Base-by-base conservation (phyloP, 495 filamentous ascomycete genomes). In the Gamarada debralockiae region DNA sequence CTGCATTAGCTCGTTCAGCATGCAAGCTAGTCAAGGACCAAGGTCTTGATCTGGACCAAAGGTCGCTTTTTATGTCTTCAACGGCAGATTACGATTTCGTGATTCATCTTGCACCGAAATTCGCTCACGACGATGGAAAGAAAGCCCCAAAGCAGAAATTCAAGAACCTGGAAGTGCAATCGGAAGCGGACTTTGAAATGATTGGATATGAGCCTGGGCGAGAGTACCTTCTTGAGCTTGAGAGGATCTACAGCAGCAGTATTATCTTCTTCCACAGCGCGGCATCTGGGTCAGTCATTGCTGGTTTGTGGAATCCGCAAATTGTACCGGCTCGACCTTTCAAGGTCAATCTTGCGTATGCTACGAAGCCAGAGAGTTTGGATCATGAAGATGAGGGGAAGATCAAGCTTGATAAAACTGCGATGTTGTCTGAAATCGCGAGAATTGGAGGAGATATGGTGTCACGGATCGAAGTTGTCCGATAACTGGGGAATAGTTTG, bases 1-100 rank as follows among this genome's bases (percentile, higher is more conserved):
- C 87, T 0, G 77, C 78, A 3, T 71, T 98, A 6, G 90, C 93
- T 1, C 82, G 82, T 57, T 83, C 85, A 14, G 89, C 87, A 2
- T 78, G 77, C 51, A 77, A 74, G 39, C 57, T 82, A 2, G 66
- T 89, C 3, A 79, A 79, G 40, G 77, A 81, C 17, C 64, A 84
- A 41, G 77, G 72, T 7, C 48, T 77, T 3, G 67, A 74, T n/a
- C 66, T 90, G 18, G 77, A 88, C 50, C 62, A 69, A 8, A 70
- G 76, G 22, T 68, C 71, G 3, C 71, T 98, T 1, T 97, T 97
- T 67, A 71, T 74, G 12, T 73, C 83, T 2, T 74, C 82, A 0
- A 71, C 86, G 13, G 68, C 69, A 9, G 90, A 95, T 24, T 97
- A 90, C 64, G 89, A 97, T 62, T 90, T 97, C 60, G 67, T 96